These are phyloP conservation scores for Claviceps monticola DNA, from an alignment of 2,329 filamentous ascomycete species.

Conservation along the genomic window DNA sequence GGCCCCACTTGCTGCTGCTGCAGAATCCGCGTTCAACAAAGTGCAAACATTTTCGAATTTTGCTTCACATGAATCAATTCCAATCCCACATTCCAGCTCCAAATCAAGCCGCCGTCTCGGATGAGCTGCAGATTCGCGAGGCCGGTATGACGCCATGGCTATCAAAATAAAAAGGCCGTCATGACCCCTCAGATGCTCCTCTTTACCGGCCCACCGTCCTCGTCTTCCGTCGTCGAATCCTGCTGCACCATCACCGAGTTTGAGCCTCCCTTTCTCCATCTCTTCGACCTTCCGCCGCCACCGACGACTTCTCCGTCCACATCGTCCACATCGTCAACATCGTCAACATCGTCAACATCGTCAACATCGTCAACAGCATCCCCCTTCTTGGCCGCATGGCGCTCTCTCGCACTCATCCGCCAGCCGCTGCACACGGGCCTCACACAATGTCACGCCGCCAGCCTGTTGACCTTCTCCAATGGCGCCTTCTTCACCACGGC, in stretches of 20 bases:
- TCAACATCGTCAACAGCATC: background rate
- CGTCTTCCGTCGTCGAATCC: conserved; percentile 15
- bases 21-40: no score
- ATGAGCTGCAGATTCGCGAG: background rate
- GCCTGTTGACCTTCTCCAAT: conserved; percentile 15
- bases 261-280: conserved; percentile 12
- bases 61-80: no score
- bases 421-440: conserved; percentile 36
- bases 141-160: background rate
- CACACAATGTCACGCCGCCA: conserved; percentile 32
- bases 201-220: conserved; percentile 21
- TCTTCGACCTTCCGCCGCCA: conserved; percentile 12
- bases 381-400: conserved; percentile 32
- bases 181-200: conserved; percentile 21
- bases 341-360: background rate
- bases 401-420: conserved; percentile 35
- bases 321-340: background rate
- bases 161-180: conserved; percentile 9
- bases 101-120: no score
- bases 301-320: background rate
- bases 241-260: conserved; percentile 18
- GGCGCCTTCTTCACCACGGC: conserved; percentile 35
- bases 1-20: no score
- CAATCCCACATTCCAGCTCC: no score
- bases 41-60: no score